phyloP scores from a whole-genome alignment of 2,329 filamentous ascomycete species.

The Sporothrix protearum region DNA sequence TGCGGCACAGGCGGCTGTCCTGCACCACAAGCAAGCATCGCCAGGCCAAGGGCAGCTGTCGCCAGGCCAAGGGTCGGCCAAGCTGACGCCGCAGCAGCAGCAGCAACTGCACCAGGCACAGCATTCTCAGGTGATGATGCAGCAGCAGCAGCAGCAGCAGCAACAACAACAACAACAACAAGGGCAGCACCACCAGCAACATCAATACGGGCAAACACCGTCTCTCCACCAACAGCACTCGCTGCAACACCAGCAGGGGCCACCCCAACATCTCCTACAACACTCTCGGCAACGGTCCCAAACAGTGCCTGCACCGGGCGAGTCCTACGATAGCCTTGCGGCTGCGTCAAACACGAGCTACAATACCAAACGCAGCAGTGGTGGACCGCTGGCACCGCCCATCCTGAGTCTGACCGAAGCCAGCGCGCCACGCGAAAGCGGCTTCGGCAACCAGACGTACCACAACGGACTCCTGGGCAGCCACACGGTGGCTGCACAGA shows the following conservation, averaged over 20 bases:
- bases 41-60: background rate
- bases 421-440: conserved; percentile 56
- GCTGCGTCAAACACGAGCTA: conserved; percentile 33
- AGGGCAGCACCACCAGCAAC: conserved; percentile 38
- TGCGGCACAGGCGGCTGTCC: conserved; percentile 72
- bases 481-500: conserved; percentile 62
- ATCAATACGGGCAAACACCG: conserved; percentile 36
- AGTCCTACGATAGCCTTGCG: conserved; percentile 39
- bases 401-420: conserved; percentile 63
- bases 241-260: conserved; percentile 50
- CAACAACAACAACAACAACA: conserved; percentile 39
- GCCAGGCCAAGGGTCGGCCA: conserved; percentile 5
- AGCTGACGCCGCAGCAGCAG: conserved; percentile 31
- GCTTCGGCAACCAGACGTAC: conserved; percentile 51
- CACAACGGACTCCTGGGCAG: conserved; percentile 60
- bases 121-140: conserved; percentile 40
- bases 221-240: conserved; percentile 34
- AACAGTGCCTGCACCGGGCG: conserved; percentile 60
- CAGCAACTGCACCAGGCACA: conserved; percentile 55
- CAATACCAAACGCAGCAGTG: conserved; percentile 45
- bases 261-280: conserved; percentile 39
- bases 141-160: conserved; percentile 46
- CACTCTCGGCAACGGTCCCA: conserved; percentile 66
- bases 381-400: conserved; percentile 57
- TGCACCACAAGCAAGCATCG: conserved; percentile 50